Conservation (phyloP, 495 filamentous ascomycete species). For the Neurospora intermedia region DNA sequence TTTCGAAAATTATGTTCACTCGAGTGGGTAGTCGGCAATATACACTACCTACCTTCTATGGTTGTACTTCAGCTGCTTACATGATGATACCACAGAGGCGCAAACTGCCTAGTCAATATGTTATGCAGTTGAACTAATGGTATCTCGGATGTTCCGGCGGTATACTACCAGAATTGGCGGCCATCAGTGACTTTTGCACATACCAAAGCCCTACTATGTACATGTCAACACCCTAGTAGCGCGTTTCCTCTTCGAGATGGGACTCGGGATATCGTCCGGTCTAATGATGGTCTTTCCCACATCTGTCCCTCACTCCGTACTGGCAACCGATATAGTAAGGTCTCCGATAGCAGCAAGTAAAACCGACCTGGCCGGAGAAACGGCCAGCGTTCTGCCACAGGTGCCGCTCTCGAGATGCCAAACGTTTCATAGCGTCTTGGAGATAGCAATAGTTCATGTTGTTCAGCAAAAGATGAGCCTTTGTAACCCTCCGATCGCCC, state of each 20-base stretch:
- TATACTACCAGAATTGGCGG: neutral
- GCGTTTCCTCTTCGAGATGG: neutral
- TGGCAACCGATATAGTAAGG: neutral
- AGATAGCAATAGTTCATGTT: neutral
- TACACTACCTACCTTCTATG: neutral
- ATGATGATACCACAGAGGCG: neutral
- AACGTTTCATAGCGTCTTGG: neutral
- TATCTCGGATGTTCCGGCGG: neutral
- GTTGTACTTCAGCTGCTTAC: neutral
- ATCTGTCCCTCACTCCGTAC: neutral
- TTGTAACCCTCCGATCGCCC: neutral
- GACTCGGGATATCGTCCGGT: neutral
- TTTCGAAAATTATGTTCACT: neutral
- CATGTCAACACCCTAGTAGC: neutral
- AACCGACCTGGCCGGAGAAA: neutral
- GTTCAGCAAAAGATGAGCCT: neutral
- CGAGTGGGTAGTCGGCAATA: neutral
- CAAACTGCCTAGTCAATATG: neutral
- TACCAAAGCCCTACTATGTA: neutral
- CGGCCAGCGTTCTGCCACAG: neutral
- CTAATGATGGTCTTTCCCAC: neutral
- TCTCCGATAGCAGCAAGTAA: neutral
- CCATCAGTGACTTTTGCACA: neutral
- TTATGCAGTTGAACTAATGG: neutral
- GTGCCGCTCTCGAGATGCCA: neutral